Base-by-base conservation (phyloP, 345 rosid species). In the Crucihimalaya himalaica region DNA sequence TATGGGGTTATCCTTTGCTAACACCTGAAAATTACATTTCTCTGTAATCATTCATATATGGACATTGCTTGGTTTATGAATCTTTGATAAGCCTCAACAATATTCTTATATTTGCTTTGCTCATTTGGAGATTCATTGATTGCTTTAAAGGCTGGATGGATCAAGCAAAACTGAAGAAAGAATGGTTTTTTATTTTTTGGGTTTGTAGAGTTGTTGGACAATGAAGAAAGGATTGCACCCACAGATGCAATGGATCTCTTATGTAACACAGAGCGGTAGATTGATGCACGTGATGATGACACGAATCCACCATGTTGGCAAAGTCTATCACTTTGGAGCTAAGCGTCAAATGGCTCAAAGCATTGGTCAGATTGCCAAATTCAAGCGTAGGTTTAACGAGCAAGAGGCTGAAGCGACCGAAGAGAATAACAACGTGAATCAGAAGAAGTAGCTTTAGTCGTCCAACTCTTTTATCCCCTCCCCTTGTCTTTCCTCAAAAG, bases 151-250 rank as follows among this genome's bases (percentile, higher is more conserved):
- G 13, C 12, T 48, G 6, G 16, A 23, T 45, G 28, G 10, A 55
- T 54, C 50, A 23, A 57, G 1, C 9, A 55, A 14, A 21, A 50
- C 63, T 46, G 32, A 47, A 74, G 0, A 45, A 28, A 31, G 27
- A 28, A 27, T 58, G 16, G 34, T 51, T 76, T n/a, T 51, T 6
- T 27, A 35, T 52, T 4, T 37, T 37, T 13, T 11, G 12, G 32
- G 31, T 21, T 59, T 70, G 69, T 72, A 81, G 78, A 70, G 50
- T 63, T 80, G 70, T 6, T 40, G 13, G 29, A 52, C 28, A 72
- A 94, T 89, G 97, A 94, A 88, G 97, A 94, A 94, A 74, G 97
- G 98, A 54, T 9, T 86, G 71, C 97, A 95, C 81, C 99, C 96
- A 73, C 97, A 89, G 82, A 76, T 88, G 96, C 99, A 90, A 70